These are phyloP conservation scores for Oryza australiensis DNA, from an alignment of 176 grass and related monocot genomes.

Conservation along the genomic window DNA sequence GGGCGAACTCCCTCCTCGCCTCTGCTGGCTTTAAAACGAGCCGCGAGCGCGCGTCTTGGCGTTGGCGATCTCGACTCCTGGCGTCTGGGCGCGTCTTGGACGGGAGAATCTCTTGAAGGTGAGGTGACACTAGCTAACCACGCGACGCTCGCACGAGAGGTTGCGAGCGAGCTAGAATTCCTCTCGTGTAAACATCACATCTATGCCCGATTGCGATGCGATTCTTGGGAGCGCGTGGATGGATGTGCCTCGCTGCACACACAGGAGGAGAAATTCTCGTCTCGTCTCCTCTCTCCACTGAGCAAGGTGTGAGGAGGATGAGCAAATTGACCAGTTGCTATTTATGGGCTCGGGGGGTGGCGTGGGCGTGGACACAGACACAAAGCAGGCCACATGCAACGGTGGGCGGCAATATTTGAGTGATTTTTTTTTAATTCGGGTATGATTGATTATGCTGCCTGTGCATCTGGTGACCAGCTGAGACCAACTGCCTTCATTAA, in stretches of 20 bases:
- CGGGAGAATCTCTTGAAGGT: conserved; percentile 34
- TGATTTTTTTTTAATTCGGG: neutral
- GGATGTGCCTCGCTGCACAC: neutral
- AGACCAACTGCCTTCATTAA: neutral
- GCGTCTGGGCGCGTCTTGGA: neutral
- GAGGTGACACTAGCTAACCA: conserved; percentile 17
- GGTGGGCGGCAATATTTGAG: neutral
- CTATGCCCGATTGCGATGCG: neutral
- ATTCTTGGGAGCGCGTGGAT: conserved; percentile 21
- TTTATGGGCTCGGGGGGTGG: conserved; percentile 37
- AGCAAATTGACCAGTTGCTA: conserved; percentile 36
- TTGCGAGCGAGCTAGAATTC: neutral
- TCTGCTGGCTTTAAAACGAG: conserved; percentile 33
- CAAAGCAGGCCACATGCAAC: conserved; percentile 39
- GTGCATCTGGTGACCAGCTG: neutral
- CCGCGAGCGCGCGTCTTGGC: neutral
- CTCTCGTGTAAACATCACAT: conserved; percentile 38
- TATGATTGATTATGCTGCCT: conserved; percentile 8
- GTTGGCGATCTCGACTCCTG: neutral
- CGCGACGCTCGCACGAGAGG: neutral
- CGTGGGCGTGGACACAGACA: conserved; percentile 33
- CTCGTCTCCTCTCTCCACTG: neutral
- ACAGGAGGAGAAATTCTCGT: neutral
- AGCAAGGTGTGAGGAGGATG: neutral
- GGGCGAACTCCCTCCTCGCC: conserved; percentile 50